These are phyloP conservation scores for Aegilops umbellulata DNA, from an alignment of 176 grass and related monocot species.

Conservation along the genomic window DNA sequence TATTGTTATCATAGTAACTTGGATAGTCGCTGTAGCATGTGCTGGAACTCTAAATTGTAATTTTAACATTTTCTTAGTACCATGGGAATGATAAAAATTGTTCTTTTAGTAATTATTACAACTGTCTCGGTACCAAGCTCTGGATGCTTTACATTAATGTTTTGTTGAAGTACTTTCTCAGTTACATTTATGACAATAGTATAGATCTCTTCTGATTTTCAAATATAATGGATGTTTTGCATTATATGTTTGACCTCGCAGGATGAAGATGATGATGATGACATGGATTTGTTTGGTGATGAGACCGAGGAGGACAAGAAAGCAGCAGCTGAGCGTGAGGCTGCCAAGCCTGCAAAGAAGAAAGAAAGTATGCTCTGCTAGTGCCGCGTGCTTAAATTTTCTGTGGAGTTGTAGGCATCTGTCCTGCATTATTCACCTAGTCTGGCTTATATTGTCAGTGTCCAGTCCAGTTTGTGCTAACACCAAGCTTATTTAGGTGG, in stretches of 20 bases:
- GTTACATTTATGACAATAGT: not conserved
- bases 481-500: conserved; percentile 55
- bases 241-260: not conserved
- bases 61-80: no score
- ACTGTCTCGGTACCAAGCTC: not conserved
- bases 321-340: conserved; percentile 47
- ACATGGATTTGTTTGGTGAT: conserved; percentile 71
- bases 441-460: not conserved
- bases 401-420: not conserved
- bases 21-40: not conserved
- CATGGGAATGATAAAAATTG: not conserved
- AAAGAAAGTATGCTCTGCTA: conserved; percentile 59
- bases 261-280: conserved; percentile 51
- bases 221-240: not conserved
- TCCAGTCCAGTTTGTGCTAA: not conserved
- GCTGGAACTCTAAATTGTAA: not conserved
- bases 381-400: not conserved
- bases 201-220: not conserved
- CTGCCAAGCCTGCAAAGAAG: conserved; percentile 75
- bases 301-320: conserved; percentile 81
- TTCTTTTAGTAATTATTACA: not conserved
- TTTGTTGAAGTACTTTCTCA: not conserved
- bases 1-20: not conserved
- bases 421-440: not conserved
- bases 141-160: not conserved